phyloP scores from a whole-genome alignment of 1,284 basidiomycete genomes.

The Phylloporus sp. region DNA sequence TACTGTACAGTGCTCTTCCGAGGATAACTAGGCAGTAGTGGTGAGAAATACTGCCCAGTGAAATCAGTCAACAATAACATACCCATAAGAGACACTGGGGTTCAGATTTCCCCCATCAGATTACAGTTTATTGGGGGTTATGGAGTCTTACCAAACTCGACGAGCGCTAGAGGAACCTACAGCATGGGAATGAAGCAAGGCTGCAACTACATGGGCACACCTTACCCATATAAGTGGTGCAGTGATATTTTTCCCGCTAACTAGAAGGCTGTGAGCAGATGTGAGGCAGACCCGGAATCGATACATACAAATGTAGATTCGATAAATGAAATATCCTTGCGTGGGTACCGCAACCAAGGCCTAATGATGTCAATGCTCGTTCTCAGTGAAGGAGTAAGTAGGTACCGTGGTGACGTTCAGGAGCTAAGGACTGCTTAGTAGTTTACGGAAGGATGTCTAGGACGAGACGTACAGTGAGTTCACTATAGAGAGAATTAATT shows the following conservation, averaged over 20 bases:
- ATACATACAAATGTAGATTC: conserved; percentile 2
- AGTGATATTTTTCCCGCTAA: not conserved
- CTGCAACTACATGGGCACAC: too few species aligned
- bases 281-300: not conserved
- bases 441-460: too few species aligned
- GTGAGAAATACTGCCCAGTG: not conserved
- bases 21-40: conserved; percentile 9
- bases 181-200: not conserved
- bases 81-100: conserved; percentile 4
- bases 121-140: fast-evolving
- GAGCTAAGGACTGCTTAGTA: too few species aligned
- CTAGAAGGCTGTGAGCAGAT: not conserved
- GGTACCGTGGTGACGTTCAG: conserved; percentile 4
- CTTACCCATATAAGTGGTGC: conserved; percentile 6
- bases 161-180: conserved; percentile 10
- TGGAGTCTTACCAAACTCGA: conserved; percentile 15
- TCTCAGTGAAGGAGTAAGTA: not conserved
- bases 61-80: not conserved
- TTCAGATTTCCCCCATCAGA: not conserved
- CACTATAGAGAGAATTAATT: too few species aligned
- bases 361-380: not conserved
- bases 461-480: too few species aligned
- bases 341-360: not conserved
- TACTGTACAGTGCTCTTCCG: not conserved
- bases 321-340: conserved; percentile 1